Evolutionary conservation across 1,139 yeast species (phyloP).

Genomic region (Petasospora fabianii): DNA sequence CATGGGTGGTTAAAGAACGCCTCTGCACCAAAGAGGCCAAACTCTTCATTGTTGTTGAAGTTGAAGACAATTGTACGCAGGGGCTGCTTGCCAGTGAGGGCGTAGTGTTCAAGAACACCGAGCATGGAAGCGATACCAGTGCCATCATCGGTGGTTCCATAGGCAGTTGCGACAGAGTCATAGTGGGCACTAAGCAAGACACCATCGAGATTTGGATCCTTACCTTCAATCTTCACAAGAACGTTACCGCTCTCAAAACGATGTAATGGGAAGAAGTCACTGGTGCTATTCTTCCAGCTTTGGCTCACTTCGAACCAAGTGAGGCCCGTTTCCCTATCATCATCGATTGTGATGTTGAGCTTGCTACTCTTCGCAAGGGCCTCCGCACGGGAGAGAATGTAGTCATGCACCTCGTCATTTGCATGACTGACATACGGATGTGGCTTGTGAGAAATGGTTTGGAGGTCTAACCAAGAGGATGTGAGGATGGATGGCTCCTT

Average conservation of each 20-base stretch:
- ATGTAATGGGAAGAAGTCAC: constrained; percentile 36
- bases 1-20: constrained; percentile 75
- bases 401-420: constrained; percentile 74
- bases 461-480: constrained; percentile 66
- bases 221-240: constrained; percentile 67
- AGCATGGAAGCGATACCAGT: constrained; percentile 84
- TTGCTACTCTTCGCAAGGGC: constrained; percentile 28
- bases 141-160: constrained; percentile 92
- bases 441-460: constrained; percentile 55
- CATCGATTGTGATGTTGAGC: constrained; percentile 35
- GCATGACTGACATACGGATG: constrained; percentile 80
- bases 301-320: constrained; percentile 47
- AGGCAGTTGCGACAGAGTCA: constrained; percentile 85
- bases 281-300: constrained; percentile 40
- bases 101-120: constrained; percentile 57
- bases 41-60: constrained; percentile 88
- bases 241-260: constrained; percentile 82
- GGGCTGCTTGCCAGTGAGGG: constrained; percentile 44
- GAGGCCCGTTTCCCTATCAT: constrained; percentile 47
- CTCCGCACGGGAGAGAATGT: constrained; percentile 45
- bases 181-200: constrained; percentile 79
- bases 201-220: constrained; percentile 54
- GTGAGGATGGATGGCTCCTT: constrained; percentile 39
- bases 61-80: constrained; percentile 72
- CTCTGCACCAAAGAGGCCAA: constrained; percentile 81